These are phyloP conservation scores for Penicillium atrosanguineum DNA, from an alignment of 495 filamentous ascomycete species.

Conservation along the genomic window DNA sequence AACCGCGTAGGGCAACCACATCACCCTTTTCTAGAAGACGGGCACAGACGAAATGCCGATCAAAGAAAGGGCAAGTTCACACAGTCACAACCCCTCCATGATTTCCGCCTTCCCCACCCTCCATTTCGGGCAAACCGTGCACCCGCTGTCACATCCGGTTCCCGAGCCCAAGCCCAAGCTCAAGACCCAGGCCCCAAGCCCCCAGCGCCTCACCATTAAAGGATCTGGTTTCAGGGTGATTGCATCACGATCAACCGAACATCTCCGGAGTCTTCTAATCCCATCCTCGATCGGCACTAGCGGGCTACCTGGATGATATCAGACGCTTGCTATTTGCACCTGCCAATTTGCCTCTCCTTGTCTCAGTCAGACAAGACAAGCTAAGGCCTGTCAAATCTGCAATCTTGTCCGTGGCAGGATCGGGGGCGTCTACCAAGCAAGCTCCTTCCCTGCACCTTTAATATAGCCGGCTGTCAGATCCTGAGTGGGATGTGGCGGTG, in stretches of 20 bases:
- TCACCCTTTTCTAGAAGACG: not conserved
- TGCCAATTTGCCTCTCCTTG: slow-evolving; percentile 1
- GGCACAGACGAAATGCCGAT: not conserved
- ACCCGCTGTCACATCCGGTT: slow-evolving; percentile 24
- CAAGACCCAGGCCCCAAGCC: no score
- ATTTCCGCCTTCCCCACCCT: not conserved
- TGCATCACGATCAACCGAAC: slow-evolving; percentile 18
- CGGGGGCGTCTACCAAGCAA: slow-evolving; percentile 2
- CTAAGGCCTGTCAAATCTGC: not conserved
- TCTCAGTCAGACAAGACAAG: slow-evolving; percentile 1
- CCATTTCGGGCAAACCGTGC: not conserved
- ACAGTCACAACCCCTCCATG: not conserved
- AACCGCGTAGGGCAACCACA: not conserved
- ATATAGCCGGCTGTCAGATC: slow-evolving; percentile 5
- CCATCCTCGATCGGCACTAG: slow-evolving; percentile 13
- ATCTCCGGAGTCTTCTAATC: slow-evolving; percentile 14
- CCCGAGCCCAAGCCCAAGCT: not conserved
- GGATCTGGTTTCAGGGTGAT: slow-evolving; percentile 26
- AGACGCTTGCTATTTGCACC: not conserved
- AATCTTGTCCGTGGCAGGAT: not conserved
- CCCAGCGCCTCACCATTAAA: slow-evolving; percentile 9
- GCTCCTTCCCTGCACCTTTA: slow-evolving; percentile 13
- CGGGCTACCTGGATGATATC: slow-evolving; percentile 1
- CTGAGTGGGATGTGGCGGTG: slow-evolving; percentile 2
- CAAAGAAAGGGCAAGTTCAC: not conserved